These are phyloP conservation scores for Tricladium varicosporioides DNA, from an alignment of 2,329 filamentous ascomycete genomes.

Conservation along the genomic window DNA sequence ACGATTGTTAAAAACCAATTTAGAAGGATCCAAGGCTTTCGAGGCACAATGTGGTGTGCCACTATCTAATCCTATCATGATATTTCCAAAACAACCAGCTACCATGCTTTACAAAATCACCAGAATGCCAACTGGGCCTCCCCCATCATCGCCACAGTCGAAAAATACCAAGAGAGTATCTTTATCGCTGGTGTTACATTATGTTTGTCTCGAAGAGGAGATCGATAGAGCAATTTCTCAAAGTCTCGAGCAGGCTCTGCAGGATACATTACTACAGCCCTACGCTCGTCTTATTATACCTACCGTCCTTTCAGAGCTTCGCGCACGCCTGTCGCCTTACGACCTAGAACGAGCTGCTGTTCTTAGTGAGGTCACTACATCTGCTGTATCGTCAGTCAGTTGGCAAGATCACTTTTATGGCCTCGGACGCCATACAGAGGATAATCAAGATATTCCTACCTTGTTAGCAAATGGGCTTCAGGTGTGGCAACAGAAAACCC, in stretches of 20 bases:
- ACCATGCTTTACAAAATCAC: slow-evolving; percentile 78
- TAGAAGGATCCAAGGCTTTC: slow-evolving; percentile 70
- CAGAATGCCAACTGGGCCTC: slow-evolving; percentile 46
- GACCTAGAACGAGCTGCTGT: slow-evolving; percentile 58
- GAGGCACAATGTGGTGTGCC: slow-evolving; percentile 58
- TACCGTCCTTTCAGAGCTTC: slow-evolving; percentile 44
- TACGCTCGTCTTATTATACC: slow-evolving; percentile 48
- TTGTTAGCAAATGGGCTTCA: slow-evolving; percentile 26
- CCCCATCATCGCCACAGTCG: slow-evolving; percentile 19
- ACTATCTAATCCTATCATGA: slow-evolving; percentile 52
- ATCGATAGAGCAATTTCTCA: slow-evolving; percentile 51
- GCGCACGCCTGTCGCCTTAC: slow-evolving; percentile 43
- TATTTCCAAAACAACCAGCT: slow-evolving; percentile 80
- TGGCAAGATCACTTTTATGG: slow-evolving; percentile 52
- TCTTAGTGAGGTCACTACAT: slow-evolving; percentile 49
- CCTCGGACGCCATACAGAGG: slow-evolving; percentile 38
- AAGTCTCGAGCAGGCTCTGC: slow-evolving; percentile 42
- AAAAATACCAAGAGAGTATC: slow-evolving; percentile 36
- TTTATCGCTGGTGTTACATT: slow-evolving; percentile 69
- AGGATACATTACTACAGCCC: slow-evolving; percentile 40
- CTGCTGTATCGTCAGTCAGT: slow-evolving; percentile 43
- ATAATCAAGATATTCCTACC: slow-evolving; percentile 27
- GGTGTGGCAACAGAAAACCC: slow-evolving; percentile 26
- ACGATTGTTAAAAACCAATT: slow-evolving; percentile 66
- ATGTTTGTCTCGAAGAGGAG: slow-evolving; percentile 74